phyloP scores from a whole-genome alignment of 2,329 filamentous ascomycete genomes.

The Phaeosphaeria sp. region DNA sequence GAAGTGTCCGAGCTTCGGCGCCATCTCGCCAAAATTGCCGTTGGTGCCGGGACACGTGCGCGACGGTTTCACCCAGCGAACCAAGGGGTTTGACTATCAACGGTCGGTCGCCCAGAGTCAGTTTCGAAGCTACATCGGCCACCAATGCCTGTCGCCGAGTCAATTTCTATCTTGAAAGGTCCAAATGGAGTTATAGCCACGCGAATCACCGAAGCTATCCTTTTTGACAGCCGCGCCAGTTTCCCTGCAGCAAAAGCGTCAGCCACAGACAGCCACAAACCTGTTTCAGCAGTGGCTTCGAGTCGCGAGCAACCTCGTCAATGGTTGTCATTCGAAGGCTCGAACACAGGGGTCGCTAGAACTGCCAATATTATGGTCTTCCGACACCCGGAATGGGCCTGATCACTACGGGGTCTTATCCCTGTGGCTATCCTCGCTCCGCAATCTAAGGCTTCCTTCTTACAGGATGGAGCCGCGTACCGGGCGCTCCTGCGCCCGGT shows the following conservation, averaged over 20 bases:
- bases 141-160: background rate
- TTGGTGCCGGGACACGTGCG: background rate
- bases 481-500: background rate
- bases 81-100: background rate
- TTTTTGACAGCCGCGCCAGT: background rate
- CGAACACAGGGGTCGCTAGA: background rate
- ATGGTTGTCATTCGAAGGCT: background rate
- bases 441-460: conserved; percentile 1
- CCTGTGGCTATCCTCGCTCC: background rate
- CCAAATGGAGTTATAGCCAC: background rate
- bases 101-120: background rate
- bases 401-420: background rate
- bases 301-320: background rate
- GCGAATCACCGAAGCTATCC: background rate
- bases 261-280: background rate
- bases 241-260: background rate
- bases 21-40: background rate
- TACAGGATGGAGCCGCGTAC: background rate
- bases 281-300: background rate
- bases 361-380: background rate
- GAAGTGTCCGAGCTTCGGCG: background rate
- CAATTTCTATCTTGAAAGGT: background rate
- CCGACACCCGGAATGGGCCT: background rate
- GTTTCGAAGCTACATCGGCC: background rate
- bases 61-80: background rate